Evolutionary conservation across 1,284 basidiomycete species (phyloP).

Genomic region (Golubevia sp.): DNA sequence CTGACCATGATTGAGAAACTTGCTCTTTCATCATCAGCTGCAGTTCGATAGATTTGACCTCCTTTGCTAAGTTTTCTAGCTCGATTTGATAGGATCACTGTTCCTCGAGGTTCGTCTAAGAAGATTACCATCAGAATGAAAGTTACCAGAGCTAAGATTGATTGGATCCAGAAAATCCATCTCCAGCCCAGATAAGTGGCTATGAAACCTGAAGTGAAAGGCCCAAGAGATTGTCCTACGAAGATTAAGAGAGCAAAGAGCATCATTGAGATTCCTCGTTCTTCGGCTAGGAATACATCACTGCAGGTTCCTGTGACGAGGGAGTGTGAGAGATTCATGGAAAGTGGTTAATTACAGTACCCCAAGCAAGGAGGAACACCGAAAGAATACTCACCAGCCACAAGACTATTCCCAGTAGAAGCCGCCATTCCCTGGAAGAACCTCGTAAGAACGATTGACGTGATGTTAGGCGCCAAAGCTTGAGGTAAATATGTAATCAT

Average conservation of each 20-base stretch:
- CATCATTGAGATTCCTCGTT: conserved; percentile 63
- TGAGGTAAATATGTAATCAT: conserved; percentile 46
- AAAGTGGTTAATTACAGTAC: too few species aligned
- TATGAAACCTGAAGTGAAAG: conserved; percentile 41
- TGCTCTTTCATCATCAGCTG: conserved; percentile 49
- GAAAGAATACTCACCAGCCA: too few species aligned
- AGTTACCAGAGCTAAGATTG: conserved; percentile 29
- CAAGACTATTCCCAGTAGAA: conserved; percentile 52
- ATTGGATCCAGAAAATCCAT: conserved; percentile 49
- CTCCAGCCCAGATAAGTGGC: conserved; percentile 41
- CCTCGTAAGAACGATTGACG: conserved; percentile 56
- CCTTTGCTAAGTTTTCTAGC: conserved; percentile 60
- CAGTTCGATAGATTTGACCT: conserved; percentile 60
- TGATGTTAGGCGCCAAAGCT: conserved; percentile 46
- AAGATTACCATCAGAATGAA: conserved; percentile 40
- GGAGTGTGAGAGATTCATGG: too few species aligned
- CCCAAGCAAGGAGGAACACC: too few species aligned
- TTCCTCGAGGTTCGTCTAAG: conserved; percentile 54
- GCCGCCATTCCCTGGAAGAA: conserved; percentile 58
- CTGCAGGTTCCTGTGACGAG: conserved; percentile 50
- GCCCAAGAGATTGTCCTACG: conserved; percentile 54
- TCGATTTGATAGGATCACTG: conserved; percentile 63
- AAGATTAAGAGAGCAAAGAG: conserved; percentile 62
- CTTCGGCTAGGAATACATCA: conserved; percentile 60
- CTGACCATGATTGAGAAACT: conserved; percentile 50